phyloP scores from a whole-genome alignment of 169 alveolate species.

The Eimeria necatrix region DNA sequence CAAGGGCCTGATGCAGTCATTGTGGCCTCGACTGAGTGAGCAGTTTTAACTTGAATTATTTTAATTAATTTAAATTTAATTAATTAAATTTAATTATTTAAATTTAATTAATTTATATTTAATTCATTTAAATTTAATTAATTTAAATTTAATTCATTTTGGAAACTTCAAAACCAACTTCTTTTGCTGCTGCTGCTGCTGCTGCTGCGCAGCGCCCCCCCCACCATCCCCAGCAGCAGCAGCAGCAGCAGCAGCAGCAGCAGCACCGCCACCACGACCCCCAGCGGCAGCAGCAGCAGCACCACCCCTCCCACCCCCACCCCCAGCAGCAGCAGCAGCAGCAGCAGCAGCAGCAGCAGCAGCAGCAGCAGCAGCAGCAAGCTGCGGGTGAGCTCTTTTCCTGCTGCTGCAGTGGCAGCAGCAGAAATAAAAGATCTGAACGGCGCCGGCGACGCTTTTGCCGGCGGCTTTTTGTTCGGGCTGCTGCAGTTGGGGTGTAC shows the following conservation, averaged over 20 bases:
- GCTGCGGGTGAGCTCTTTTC: neutral
- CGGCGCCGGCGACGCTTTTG: slow-evolving; percentile 95
- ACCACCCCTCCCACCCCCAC: no score
- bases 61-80: neutral
- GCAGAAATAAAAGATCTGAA: slow-evolving; percentile 88
- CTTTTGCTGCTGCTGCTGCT: neutral
- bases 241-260: neutral
- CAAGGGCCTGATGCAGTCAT: slow-evolving; percentile 76
- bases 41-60: neutral
- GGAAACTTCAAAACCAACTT: no score
- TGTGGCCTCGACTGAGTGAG: slow-evolving; percentile 24
- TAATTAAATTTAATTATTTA: neutral
- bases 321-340: no score
- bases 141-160: no score
- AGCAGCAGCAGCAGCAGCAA: no score
- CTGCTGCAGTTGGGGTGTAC: slow-evolving; percentile 80
- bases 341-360: no score
- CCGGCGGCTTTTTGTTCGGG: slow-evolving; percentile 91
- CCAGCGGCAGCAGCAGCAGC: no score
- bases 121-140: no score
- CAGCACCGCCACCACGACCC: neutral
- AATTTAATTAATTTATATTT: neutral
- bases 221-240: neutral
- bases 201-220: no score
- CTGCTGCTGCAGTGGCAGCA: slow-evolving; percentile 1